Conservation (phyloP, 2,329 filamentous ascomycete genomes). For the Diaporthe sp. region DNA sequence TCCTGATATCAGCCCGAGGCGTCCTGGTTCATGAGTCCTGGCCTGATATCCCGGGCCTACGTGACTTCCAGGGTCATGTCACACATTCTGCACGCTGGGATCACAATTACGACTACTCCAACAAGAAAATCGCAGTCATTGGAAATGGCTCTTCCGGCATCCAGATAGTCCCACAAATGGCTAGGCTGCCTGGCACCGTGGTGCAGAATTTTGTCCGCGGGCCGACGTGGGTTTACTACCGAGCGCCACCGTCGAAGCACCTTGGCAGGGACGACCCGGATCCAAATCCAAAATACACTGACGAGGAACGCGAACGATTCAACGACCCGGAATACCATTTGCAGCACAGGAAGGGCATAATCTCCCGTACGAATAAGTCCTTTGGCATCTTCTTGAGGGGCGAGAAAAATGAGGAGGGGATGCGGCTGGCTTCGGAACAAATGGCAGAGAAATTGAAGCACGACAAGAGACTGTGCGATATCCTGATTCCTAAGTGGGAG, state of each 20-base stretch:
- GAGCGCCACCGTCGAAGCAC: slow-evolving; percentile 48
- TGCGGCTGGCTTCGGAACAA: slow-evolving; percentile 51
- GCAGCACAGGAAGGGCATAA: slow-evolving; percentile 56
- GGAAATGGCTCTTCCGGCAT: slow-evolving; percentile 52
- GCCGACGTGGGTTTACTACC: slow-evolving; percentile 53
- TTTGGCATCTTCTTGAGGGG: slow-evolving; percentile 54
- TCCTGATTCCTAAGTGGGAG: slow-evolving; percentile 42
- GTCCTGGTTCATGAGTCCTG: background rate
- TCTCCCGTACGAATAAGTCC: slow-evolving; percentile 45
- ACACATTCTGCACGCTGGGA: slow-evolving; percentile 53
- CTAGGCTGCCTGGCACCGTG: slow-evolving; percentile 34
- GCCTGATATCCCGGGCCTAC: background rate
- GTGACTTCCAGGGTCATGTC: slow-evolving; percentile 49
- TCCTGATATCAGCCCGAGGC: slow-evolving; percentile 40
- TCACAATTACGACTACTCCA: slow-evolving; percentile 43
- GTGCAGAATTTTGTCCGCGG: slow-evolving; percentile 51
- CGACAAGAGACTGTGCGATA: slow-evolving; percentile 55
- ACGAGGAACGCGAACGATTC: slow-evolving; percentile 24
- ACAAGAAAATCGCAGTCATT: slow-evolving; percentile 52
- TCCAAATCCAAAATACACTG: slow-evolving; percentile 42
- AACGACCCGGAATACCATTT: slow-evolving; percentile 67
- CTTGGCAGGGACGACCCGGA: slow-evolving; percentile 46
- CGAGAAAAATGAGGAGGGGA: slow-evolving; percentile 48
- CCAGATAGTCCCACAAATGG: slow-evolving; percentile 52
- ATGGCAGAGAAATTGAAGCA: slow-evolving; percentile 57